Evolutionary conservation across 495 filamentous ascomycete species (phyloP), one percentile per base, ranked within the genome.

Genomic region (Penicillium tannophilum): DNA sequence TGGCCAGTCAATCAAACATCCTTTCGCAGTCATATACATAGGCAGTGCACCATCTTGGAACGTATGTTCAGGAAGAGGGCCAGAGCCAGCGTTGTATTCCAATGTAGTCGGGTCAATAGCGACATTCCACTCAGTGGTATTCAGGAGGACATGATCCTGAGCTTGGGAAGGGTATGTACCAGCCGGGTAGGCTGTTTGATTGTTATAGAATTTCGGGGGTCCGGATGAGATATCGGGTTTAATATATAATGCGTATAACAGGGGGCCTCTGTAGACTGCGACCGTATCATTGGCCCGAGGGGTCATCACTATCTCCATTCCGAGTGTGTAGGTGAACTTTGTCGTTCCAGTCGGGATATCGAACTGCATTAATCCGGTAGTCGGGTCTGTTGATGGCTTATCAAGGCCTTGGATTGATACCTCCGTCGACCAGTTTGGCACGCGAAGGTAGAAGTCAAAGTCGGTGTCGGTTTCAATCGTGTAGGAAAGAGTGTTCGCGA

Each of bases 1-100:
- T 1, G 65, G 70, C 84, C 84, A 86, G n/a, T 73, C 74, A 54
- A 86, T 81, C 67, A 80, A 65, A 60, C 83, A 85, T 5, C 70
- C 84, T 48, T 67, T 67, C 0, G 74, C 84, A 6, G 77, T 78
- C 17, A 86, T 77, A 11, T 33, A 59, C 2, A 71, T 70, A 0
- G 81, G 81, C 36, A 82, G 73, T 0, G 69, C 76, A n/a, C 74
- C 79, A 30, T 78, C 75, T 10, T 71, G 73, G 56, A 77, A 87
- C 11, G 82, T 67, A 2, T 83, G 82, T 44, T 76, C 77, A 6
- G 72, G 62, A 2, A 86, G 64, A 5, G 56, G 41, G 0, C 36
- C 48, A 10, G 62, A 62, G 0, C 59, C 58, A 0, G 56, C 50
- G 44, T 60, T 31, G 55, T 61, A 62, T 12, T 14, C 54, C 33